phyloP scores from a whole-genome alignment of 2,329 filamentous ascomycete species.

The Fusarium setosum region DNA sequence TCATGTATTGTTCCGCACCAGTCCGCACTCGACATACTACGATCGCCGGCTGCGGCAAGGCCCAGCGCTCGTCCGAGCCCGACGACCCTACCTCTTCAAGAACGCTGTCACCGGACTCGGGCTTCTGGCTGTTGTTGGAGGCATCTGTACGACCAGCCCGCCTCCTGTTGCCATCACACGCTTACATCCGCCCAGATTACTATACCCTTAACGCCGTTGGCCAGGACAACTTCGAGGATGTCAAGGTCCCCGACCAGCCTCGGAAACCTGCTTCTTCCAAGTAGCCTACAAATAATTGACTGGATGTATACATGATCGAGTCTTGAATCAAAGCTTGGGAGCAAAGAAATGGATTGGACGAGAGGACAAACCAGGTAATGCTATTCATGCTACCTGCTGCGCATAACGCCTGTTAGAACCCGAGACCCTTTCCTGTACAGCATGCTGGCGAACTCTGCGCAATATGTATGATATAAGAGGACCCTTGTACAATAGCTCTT shows the following conservation, averaged over 20 bases:
- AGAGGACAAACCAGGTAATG: slow-evolving; percentile 23
- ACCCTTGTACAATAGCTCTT: slow-evolving; percentile 38
- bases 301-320: slow-evolving; percentile 8
- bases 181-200: slow-evolving; percentile 55
- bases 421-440: slow-evolving; percentile 32
- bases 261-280: slow-evolving; percentile 56
- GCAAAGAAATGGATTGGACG: slow-evolving; percentile 1
- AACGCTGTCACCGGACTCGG: slow-evolving; percentile 85
- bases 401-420: slow-evolving; percentile 31
- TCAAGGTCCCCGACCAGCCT: slow-evolving; percentile 85
- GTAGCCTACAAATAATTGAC: slow-evolving; percentile 26
- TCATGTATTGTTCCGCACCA: slow-evolving; percentile 44
- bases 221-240: slow-evolving; percentile 97
- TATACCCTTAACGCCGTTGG: slow-evolving; percentile 85
- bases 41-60: slow-evolving; percentile 87
- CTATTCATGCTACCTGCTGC: slow-evolving; percentile 32
- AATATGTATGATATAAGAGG: slow-evolving; percentile 36
- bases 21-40: slow-evolving; percentile 81
- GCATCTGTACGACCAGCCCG: slow-evolving; percentile 82
- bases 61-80: slow-evolving; percentile 88
- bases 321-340: slow-evolving; percentile 6
- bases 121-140: slow-evolving; percentile 79
- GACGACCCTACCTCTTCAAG: slow-evolving; percentile 91
- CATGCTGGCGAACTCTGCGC: slow-evolving; percentile 34
- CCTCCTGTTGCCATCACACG: not conserved